phyloP scores from a whole-genome alignment of 108 stramenopile species.

The Nitzschia palea region DNA sequence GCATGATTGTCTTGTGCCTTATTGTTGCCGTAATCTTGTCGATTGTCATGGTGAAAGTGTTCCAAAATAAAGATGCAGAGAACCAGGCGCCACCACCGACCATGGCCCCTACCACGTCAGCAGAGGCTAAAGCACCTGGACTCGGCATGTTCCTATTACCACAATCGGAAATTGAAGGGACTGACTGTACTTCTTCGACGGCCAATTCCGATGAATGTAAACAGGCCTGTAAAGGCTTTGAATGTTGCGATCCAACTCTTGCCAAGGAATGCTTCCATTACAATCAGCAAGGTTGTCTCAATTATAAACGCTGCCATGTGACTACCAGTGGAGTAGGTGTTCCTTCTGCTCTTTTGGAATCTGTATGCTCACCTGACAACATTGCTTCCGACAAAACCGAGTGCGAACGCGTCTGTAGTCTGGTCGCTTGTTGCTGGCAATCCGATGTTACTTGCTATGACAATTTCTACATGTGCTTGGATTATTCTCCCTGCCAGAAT shows the following conservation, averaged over 20 bases:
- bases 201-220: conserved; percentile 3
- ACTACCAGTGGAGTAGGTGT: conserved; percentile 5
- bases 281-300: conserved; percentile 18
- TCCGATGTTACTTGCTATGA: neutral
- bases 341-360: neutral
- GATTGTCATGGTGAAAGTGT: conserved; percentile 18
- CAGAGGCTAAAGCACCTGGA: neutral
- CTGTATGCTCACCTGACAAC: conserved; percentile 3
- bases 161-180: neutral
- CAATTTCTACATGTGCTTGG: conserved; percentile 16
- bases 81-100: conserved; percentile 11
- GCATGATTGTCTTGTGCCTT: conserved; percentile 12
- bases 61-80: conserved; percentile 12
- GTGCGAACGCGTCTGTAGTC: neutral
- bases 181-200: neutral
- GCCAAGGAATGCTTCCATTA: conserved; percentile 10
- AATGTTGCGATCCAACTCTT: conserved; percentile 13
- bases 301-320: conserved; percentile 16
- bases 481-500: conserved; percentile 17
- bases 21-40: conserved; percentile 21
- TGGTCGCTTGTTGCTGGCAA: conserved; percentile 12
- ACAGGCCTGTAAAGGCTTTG: conserved; percentile 3
- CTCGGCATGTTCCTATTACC: neutral
- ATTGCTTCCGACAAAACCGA: conserved; percentile 7
- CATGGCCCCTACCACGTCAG: conserved; percentile 5